These are phyloP conservation scores for Trypanosoma platydactyli DNA, from an alignment of 208 protist species.

Conservation along the genomic window DNA sequence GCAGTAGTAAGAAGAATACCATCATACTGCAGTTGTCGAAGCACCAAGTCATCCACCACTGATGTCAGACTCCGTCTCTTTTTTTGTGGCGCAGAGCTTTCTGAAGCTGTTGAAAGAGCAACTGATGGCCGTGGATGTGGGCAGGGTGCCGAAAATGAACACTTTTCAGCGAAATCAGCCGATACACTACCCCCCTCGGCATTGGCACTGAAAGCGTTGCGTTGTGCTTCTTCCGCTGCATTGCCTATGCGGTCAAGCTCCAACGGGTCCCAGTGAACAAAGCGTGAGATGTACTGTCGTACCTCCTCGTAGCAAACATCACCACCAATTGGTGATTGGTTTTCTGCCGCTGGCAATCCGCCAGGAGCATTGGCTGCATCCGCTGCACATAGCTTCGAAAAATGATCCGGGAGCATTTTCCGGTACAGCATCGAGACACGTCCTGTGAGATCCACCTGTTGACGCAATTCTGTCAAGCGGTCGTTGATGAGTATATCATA, in stretches of 20 bases:
- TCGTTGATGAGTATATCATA: slow-evolving; percentile 35
- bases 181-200: not conserved
- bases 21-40: slow-evolving; percentile 62
- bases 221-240: not conserved
- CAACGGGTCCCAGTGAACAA: slow-evolving; percentile 39
- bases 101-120: too few species aligned
- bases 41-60: slow-evolving; percentile 59
- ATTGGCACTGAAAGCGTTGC: not conserved
- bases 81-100: not conserved
- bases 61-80: slow-evolving; percentile 30
- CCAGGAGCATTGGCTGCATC: not conserved
- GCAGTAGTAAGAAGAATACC: slow-evolving; percentile 32
- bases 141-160: not conserved
- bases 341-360: slow-evolving; percentile 21
- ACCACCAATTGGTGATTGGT: slow-evolving; percentile 7
- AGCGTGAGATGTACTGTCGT: slow-evolving; percentile 39
- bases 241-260: slow-evolving; percentile 9
- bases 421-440: slow-evolving; percentile 27
- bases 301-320: slow-evolving; percentile 38
- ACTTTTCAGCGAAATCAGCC: too few species aligned
- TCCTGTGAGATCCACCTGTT: slow-evolving; percentile 29
- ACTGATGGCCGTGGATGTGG: not conserved
- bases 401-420: slow-evolving; percentile 14
- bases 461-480: slow-evolving; percentile 30
- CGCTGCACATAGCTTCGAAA: not conserved